Evolutionary conservation across 345 rosid genomes (phyloP), one percentile per base, ranked within the genome.

Genomic region (Combretum micranthum): DNA sequence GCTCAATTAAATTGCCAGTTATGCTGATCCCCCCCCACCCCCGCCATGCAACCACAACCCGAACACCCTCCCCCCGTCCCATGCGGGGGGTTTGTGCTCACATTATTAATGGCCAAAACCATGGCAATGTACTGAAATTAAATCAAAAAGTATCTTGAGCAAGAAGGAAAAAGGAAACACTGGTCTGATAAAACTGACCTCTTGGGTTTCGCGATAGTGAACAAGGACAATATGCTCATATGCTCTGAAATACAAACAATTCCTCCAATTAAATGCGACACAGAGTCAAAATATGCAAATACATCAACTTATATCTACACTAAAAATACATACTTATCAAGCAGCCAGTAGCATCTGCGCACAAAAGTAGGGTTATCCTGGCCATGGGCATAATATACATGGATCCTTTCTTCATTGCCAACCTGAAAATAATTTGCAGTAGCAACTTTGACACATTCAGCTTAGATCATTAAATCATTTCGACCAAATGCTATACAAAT

Each of bases 271-370:
- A 32, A 32, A 5, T 32, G 39, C 9, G 10, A 32, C 39, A 32
- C 7, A 32, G 10, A 32, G 39, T 32, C 39, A 4, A 32, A 32
- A 7, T 7, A 7, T 32, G 39, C 39, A 32, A 4, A 32, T 32
- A 7, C 9, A 32, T 53, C 51, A 15, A 69, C 15, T 50, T n/a
- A 59, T 21, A 16, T 32, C 48, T 62, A 59, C 50, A 45, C 3
- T 5, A 11, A 9, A 64, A 59, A 43, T 12, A 60, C 70, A 1
- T 83, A 93, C 99, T 89, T 93, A 72, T 93, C 99, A 44, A 93
- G 96, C 65, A 93, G 84, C 99, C 99, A 93, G 58, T 93, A 93
- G 80, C 97, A 89, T 74, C 99, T 83, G 44, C 99, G 99, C 50
- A 89, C 97, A 69, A 93, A 93, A 44, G 99, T 87, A n/a, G 87